These are phyloP conservation scores for Daldinia sp. DNA, from an alignment of 2,329 filamentous ascomycete genomes.

Conservation along the genomic window DNA sequence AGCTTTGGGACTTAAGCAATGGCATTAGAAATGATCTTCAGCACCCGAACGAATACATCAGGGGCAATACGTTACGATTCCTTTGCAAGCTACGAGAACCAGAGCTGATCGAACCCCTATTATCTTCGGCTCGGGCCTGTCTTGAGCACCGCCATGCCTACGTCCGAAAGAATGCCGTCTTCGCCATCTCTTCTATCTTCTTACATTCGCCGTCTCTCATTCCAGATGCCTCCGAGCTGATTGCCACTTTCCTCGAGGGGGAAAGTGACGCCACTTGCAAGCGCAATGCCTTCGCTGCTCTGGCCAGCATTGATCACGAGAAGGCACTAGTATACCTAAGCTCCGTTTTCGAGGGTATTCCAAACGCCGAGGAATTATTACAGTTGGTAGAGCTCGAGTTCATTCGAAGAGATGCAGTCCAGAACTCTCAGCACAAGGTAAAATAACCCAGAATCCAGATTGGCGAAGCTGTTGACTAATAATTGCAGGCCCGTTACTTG, in stretches of 20 bases:
- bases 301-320: slow-evolving; percentile 92
- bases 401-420: slow-evolving; percentile 95
- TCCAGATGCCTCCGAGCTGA: slow-evolving; percentile 93
- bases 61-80: slow-evolving; percentile 97
- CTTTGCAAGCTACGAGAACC: slow-evolving; percentile 95
- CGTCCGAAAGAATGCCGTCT: slow-evolving; percentile 97
- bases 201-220: slow-evolving; percentile 91
- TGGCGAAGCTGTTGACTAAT: slow-evolving; percentile 46
- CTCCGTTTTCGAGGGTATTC: slow-evolving; percentile 90
- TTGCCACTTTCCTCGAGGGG: slow-evolving; percentile 87
- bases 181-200: slow-evolving; percentile 92
- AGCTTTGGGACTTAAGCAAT: slow-evolving; percentile 74
- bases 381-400: slow-evolving; percentile 97
- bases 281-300: slow-evolving; percentile 94
- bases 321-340: slow-evolving; percentile 90
- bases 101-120: slow-evolving; percentile 94
- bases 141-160: slow-evolving; percentile 97
- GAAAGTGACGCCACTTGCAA: slow-evolving; percentile 97
- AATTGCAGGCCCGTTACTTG: slow-evolving; percentile 81
- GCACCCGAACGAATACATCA: slow-evolving; percentile 97
- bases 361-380: slow-evolving; percentile 92
- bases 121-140: slow-evolving; percentile 91
- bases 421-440: slow-evolving; percentile 94
- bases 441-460: neutral
- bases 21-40: slow-evolving; percentile 98